Base-by-base conservation (phyloP, 192 early-diverging fungal genomes). In the Podila verticillata region DNA sequence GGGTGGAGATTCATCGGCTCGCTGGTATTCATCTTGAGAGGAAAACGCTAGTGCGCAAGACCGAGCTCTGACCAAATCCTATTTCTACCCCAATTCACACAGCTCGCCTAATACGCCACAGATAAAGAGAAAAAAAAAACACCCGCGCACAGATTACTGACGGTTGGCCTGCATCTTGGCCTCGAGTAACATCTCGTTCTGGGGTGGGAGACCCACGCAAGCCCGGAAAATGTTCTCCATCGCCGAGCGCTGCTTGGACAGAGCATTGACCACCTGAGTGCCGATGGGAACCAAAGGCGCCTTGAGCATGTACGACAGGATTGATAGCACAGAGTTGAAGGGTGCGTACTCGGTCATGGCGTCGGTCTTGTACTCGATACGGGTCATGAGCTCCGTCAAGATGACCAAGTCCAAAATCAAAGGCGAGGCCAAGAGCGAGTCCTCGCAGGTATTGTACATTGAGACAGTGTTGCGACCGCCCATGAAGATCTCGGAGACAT, bases 161-260 rank as follows among this genome's bases (percentile, higher is more conserved):
- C 77, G 77, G 66, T 80, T 72, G 63, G 70, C 71, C 65, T 81
- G 80, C 57, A 72, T 88, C 88, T 92, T 93, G 87, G 93, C 91
- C 89, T 98, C 96, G 49, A 99, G 91, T 83, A 94, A 87, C 97
- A 98, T 98, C 80, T 99, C 97, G 83, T 94, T 97, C 89, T 96
- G 93, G 65, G 97, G 95, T 22, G 96, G 87, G 48, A 99, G 89
- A 73, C 96, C 98, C 64, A 99, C 90, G 82, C 96, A 97, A 32
- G 98, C 98, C 58, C 98, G 88, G 85, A 99, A 92, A 71, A 99
- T 93, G 90, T 98, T 98, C 88, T 99, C 98, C 91, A 99, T 93
- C 61, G 95, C 96, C 72, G 89, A 86, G 57, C 98, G 91, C 89
- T 99, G 98, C 90, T 96, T 97, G 73, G 92, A 88, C 59, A 98